A percentile compares a stretch with the other conserved stretches of the same genome.
phyloP scores from a whole-genome alignment of 1,284 basidiomycete species.

The Naganishia liquefaciens region DNA sequence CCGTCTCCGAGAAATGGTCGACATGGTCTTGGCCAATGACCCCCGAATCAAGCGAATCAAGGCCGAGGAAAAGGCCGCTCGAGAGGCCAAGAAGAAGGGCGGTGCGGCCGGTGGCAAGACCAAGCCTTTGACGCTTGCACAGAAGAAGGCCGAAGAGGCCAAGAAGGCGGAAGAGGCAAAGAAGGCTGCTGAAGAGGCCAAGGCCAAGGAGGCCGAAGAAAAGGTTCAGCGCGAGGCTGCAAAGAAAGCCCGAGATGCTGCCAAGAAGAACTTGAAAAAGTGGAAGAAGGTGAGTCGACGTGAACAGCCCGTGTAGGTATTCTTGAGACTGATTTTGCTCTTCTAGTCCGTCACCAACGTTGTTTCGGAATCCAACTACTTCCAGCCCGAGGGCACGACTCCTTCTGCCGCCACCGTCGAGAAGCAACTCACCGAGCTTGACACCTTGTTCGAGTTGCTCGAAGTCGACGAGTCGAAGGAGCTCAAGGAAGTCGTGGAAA shows the following conservation, averaged over 20 bases:
- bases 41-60: slow-evolving; percentile 98
- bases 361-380: slow-evolving; percentile 62
- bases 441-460: slow-evolving; percentile 56
- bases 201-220: slow-evolving; percentile 75
- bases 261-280: slow-evolving; percentile 59
- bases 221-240: slow-evolving; percentile 69
- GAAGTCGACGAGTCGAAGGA: slow-evolving; percentile 59
- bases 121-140: slow-evolving; percentile 58
- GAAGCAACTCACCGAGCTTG: slow-evolving; percentile 60
- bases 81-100: slow-evolving; percentile 85
- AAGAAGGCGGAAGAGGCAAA: slow-evolving; percentile 72
- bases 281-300: slow-evolving; percentile 56
- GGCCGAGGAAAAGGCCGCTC: slow-evolving; percentile 90
- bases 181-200: slow-evolving; percentile 71
- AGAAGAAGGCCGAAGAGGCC: slow-evolving; percentile 71
- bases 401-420: slow-evolving; percentile 58
- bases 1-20: slow-evolving; percentile 82
- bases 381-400: slow-evolving; percentile 56
- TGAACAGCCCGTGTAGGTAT: not conserved
- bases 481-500: slow-evolving; percentile 59
- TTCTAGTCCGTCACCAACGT: slow-evolving; percentile 52
- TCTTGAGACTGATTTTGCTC: not conserved
- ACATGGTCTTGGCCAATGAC: slow-evolving; percentile 79
- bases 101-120: slow-evolving; percentile 53
- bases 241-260: slow-evolving; percentile 85